Evolutionary conservation across 768 basidiomycete genomes (phyloP).

Genomic region (Amanita exitialis): DNA sequence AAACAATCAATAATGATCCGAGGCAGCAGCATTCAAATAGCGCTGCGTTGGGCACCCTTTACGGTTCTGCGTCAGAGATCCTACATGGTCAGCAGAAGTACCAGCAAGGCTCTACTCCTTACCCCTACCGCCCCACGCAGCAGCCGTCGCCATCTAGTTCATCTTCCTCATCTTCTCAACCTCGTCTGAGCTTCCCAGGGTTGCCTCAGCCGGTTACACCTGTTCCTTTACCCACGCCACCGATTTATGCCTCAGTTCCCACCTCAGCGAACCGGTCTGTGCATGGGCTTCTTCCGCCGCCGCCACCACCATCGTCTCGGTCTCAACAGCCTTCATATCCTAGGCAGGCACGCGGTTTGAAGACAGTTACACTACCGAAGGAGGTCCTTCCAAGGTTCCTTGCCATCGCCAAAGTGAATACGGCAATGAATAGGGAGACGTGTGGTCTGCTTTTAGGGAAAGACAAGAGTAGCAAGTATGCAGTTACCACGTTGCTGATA

Average conservation of each 20-base stretch:
- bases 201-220: background rate
- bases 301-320: background rate
- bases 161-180: conserved; percentile 1
- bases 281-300: background rate
- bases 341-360: conserved; percentile 25
- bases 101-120: background rate
- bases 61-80: background rate
- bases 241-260: background rate
- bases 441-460: conserved; percentile 81
- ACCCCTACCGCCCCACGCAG: background rate
- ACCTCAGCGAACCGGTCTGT: background rate
- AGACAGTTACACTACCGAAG: conserved; percentile 59
- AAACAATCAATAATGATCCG: background rate
- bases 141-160: background rate
- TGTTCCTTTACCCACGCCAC: conserved; percentile 4
- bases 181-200: background rate
- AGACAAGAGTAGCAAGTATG: conserved; percentile 45
- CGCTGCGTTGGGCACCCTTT: background rate
- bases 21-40: background rate
- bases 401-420: conserved; percentile 70
- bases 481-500: conserved; percentile 76
- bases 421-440: conserved; percentile 71
- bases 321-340: conserved; percentile 9
- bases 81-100: background rate
- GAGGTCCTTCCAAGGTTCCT: conserved; percentile 71